phyloP scores from a whole-genome alignment of 83 land plant species.

The Picea abies region DNA sequence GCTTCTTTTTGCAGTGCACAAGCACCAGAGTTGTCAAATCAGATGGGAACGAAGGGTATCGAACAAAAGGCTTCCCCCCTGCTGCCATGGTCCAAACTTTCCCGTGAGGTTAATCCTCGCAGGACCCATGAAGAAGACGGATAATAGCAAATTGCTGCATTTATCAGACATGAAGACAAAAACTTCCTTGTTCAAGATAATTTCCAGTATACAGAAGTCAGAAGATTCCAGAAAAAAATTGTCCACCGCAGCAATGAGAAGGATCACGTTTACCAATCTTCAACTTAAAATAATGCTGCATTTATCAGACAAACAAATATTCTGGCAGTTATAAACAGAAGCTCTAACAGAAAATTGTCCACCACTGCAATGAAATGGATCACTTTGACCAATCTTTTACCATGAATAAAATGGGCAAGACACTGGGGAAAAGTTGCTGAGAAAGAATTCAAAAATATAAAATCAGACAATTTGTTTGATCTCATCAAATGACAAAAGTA shows the following conservation, averaged over 20 bases:
- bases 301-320: background rate
- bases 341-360: background rate
- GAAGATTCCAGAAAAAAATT: background rate
- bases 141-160: constrained; percentile 4
- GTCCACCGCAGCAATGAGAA: background rate
- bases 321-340: background rate
- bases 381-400: background rate
- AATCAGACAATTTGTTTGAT: background rate
- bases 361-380: background rate
- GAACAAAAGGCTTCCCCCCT: constrained; percentile 2
- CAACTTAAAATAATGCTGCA: background rate
- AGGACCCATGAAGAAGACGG: background rate
- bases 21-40: background rate
- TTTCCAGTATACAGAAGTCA: background rate
- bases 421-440: background rate
- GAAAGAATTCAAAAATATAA: background rate
- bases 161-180: constrained; percentile 8
- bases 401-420: background rate
- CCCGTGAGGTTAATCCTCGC: background rate
- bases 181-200: background rate
- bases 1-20: background rate
- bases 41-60: constrained; percentile 5
- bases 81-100: constrained; percentile 13
- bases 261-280: background rate
- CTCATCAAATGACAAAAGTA: background rate